A percentile compares a stretch with the other conserved stretches of the same genome.
Conservation (phyloP, 2,329 filamentous ascomycete species). For the Hymenoscyphus repandus region DNA sequence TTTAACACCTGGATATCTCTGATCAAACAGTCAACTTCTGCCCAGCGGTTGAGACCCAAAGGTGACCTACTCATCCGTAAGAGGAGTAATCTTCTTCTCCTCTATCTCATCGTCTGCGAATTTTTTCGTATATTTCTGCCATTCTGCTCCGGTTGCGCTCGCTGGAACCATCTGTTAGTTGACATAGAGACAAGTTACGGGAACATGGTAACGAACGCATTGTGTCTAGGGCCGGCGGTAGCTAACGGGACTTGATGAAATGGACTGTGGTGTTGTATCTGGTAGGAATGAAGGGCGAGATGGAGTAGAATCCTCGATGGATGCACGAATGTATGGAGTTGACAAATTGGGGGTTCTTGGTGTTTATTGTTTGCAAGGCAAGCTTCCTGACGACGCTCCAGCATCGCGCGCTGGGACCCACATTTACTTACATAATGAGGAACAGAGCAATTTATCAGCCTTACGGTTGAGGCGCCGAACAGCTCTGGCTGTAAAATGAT, state of each 20-base stretch:
- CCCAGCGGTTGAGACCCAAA: neutral
- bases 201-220: constrained; percentile 4
- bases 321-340: neutral
- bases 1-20: constrained; percentile 99
- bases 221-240: neutral
- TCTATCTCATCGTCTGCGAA: constrained; percentile 95
- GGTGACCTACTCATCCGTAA: constrained; percentile 82
- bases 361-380: constrained; percentile 15
- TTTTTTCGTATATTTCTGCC: constrained; percentile 98
- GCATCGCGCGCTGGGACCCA: too few species aligned
- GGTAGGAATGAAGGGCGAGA: neutral
- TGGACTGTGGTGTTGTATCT: too few species aligned
- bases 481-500: constrained; percentile 2
- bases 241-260: neutral
- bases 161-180: constrained; percentile 4
- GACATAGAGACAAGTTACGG: neutral
- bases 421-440: constrained; percentile 4
- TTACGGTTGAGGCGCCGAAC: too few species aligned
- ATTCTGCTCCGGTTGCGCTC: constrained; percentile 87
- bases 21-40: constrained; percentile 32
- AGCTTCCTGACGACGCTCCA: constrained; percentile 20
- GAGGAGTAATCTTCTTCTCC: constrained; percentile 98
- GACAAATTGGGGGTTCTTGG: neutral
- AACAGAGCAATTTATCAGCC: too few species aligned
- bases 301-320: neutral